Conservation (phyloP, 202 grass and related monocot genomes). For the Panicum virgatum region DNA sequence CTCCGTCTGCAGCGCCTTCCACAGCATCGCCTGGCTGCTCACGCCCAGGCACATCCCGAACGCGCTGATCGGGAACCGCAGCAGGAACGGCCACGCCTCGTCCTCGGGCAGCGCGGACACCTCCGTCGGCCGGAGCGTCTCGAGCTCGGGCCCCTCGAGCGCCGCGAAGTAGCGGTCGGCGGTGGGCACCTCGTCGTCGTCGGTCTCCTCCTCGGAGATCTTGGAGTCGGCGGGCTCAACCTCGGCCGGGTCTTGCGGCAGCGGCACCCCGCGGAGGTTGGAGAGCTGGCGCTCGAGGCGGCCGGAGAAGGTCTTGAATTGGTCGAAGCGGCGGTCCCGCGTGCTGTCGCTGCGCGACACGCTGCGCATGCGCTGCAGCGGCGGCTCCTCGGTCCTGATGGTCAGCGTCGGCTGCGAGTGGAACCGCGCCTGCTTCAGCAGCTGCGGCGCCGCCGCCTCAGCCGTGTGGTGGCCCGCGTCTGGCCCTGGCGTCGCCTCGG, state of each 20-base stretch:
- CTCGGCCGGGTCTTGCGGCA: not conserved
- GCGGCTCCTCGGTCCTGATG: not conserved
- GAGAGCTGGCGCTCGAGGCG: constrained; percentile 77
- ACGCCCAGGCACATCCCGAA: constrained; percentile 84
- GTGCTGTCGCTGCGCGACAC: constrained; percentile 34
- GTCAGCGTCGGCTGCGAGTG: constrained; percentile 42
- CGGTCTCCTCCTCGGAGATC: constrained; percentile 44
- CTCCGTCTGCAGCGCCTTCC: constrained; percentile 56
- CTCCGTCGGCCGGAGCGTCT: constrained; percentile 61
- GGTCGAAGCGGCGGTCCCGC: constrained; percentile 62
- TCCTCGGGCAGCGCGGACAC: constrained; percentile 60
- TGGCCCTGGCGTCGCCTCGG: not conserved
- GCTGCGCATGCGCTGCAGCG: not conserved
- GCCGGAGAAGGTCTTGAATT: constrained; percentile 81
- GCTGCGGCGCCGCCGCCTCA: not conserved
- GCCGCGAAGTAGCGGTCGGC: constrained; percentile 83
- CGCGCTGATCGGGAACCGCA: constrained; percentile 68
- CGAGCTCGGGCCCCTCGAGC: constrained; percentile 70
- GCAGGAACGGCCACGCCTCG: constrained; percentile 82
- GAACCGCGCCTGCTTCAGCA: constrained; percentile 23
- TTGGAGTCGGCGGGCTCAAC: constrained; percentile 2
- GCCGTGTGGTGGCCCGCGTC: too few relatives aligned
- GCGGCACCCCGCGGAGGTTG: constrained; percentile 65
- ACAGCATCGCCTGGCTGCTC: constrained; percentile 75
- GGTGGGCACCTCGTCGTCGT: constrained; percentile 33